Base-by-base conservation (phyloP, 1,139 yeast genomes). In the Candida freyschussii region DNA sequence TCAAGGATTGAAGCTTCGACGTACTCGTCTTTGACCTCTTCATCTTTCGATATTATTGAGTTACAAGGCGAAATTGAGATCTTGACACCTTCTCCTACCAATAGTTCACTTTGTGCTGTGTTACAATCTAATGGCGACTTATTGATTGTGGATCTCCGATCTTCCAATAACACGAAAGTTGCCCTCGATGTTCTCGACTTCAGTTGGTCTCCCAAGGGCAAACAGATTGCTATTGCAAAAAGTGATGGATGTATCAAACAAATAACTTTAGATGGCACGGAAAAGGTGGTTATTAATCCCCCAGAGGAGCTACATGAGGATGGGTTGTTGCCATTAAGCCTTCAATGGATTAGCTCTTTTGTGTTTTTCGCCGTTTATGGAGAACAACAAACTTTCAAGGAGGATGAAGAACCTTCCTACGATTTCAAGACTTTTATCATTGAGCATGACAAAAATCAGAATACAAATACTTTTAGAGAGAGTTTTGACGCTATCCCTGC, bases 401-500 rank as follows among this genome's bases (percentile, higher is more conserved):
- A 36, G 9, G 43, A 44, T 7, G 47, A 40, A 12, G 43, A 41
- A 6, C 44, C 44, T 6, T 31, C 37, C 20, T 37, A 40, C 23
- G 39, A 45, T 32, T 26, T 39, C 36, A 39, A 34, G 36, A 6
- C 31, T 21, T 30, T 41, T 33, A 7, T 39, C 8, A 24, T 42
- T 21, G 28, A 34, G 33, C 20, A 40, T 30, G 37, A 41, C 15
- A 32, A 42, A 6, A 9, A 39, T 9, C 13, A 44, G 6, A 37
- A 14, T 21, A 26, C 13, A 29, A 36, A 18, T 29, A 24, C 17
- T 29, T 58, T 52, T 38, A 47, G 44, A 19, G 69, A 65, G 40
- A 55, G 75, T 0, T 69, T 49, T 32, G 76, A 78, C 36, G 65
- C 75, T 4, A 72, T 80, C 3, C 74, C 76, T 7, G 74, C 86